Evolutionary conservation across 1,284 basidiomycete species (phyloP), one percentile per base, ranked within the genome.

Genomic region (Macrocystidia cucumis): DNA sequence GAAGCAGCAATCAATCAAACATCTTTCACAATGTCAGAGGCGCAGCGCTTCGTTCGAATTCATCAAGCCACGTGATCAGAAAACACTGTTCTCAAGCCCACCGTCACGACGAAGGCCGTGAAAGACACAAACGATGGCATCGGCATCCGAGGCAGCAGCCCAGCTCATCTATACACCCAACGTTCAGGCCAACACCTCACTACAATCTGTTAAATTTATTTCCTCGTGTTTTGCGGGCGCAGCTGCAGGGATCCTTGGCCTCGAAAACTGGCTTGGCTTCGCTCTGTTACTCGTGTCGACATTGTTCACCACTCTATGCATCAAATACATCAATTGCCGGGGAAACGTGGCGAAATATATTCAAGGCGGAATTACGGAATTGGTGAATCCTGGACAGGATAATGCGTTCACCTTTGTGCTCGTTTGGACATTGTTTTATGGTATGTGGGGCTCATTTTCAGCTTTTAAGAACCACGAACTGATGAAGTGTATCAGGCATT

Each of bases 351-450:
- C 56, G 30, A 76, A 74, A 46, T 86, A 74, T 56, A 57, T 82
- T 14, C 59, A 69, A 28, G 73, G 75, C 5, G 79, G 83, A 5
- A 54, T 74, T 49, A 57, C 65, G 49, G 84, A 82, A 38, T 60
- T 91, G 27, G 59, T 79, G 31, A 88, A 83, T 40, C 80, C 90
- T 0, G 86, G 87, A 8, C 81, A 88, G 57, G 89, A 92, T 59
- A 91, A 90, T 46, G 64, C 81, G 12, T 83, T 87, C 49, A 87
- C 87, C 1, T 93, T 91, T 52, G 70, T 93, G 41, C 69, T 92
- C 29, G 79, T 85, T 22, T 93, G 89, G 89, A 93, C 90, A 24
- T 63, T 91, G 39, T 85, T 89, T 56, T 91, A 86, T 56, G 88
- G 84, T 88, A n/a, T n/a, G n/a, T n/a, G n/a, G n/a, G n/a, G n/a